phyloP scores from a whole-genome alignment of 331 rosid genomes.

The Prunus yedoensis region DNA sequence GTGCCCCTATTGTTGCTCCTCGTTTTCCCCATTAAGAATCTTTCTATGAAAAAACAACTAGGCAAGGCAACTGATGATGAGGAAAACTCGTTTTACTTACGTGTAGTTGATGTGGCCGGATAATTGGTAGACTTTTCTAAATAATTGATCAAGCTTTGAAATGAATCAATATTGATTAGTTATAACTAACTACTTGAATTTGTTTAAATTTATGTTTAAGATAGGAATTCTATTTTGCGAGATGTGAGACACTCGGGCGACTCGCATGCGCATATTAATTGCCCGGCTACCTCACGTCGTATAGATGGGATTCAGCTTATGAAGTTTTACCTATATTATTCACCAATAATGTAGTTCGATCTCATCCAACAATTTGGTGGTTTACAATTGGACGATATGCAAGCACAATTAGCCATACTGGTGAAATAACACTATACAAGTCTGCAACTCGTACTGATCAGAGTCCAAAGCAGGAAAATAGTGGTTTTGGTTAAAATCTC shows the following conservation, averaged over 20 bases:
- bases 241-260: too few species aligned
- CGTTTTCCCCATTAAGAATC: conserved; percentile 2
- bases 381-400: too few species aligned
- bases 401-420: background rate
- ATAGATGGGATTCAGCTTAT: too few species aligned
- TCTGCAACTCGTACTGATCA: background rate
- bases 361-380: too few species aligned
- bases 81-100: background rate
- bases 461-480: background rate
- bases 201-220: background rate
- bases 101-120: background rate
- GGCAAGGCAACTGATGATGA: background rate
- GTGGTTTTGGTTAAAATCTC: background rate
- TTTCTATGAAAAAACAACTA: background rate
- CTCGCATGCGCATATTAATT: too few species aligned
- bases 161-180: too few species aligned
- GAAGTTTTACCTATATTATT: too few species aligned
- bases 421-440: background rate
- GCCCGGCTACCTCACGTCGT: too few species aligned
- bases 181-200: background rate
- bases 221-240: too few species aligned
- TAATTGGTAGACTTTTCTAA: background rate
- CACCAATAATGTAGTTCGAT: too few species aligned
- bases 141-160: too few species aligned
- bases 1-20: background rate